Conservation (phyloP, 257 asterid species). For the Plantago ovata region DNA sequence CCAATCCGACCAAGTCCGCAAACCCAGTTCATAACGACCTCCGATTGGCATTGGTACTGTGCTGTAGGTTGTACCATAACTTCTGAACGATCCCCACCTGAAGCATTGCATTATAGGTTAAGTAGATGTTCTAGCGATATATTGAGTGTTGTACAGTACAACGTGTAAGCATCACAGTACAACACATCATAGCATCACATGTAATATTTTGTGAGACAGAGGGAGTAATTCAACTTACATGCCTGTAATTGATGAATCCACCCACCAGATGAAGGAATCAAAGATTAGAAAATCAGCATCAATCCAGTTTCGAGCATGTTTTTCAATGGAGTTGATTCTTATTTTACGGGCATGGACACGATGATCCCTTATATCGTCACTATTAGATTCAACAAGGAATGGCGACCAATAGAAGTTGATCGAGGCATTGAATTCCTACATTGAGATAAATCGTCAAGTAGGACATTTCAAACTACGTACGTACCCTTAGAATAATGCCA, state of each 20-base stretch:
- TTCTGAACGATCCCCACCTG: constrained; percentile 27
- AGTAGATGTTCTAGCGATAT: not conserved
- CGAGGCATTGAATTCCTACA: constrained; percentile 56
- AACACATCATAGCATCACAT: too few relatives aligned
- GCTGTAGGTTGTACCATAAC: constrained; percentile 32
- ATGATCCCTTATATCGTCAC: constrained; percentile 43
- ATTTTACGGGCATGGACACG: constrained; percentile 38
- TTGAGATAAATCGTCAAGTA: not conserved
- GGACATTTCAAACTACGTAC: not conserved
- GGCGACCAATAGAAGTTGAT: constrained; percentile 77
- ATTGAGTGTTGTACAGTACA: not conserved
- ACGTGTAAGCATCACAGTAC: too few relatives aligned
- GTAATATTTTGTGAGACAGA: too few relatives aligned
- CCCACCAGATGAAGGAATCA: constrained; percentile 71
- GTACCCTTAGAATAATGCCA: too few relatives aligned
- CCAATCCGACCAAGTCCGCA: constrained; percentile 65
- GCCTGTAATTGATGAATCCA: constrained; percentile 38
- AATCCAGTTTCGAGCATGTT: constrained; percentile 61
- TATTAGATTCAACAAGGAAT: constrained; percentile 61
- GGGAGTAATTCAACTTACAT: constrained; percentile 40
- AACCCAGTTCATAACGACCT: constrained; percentile 43
- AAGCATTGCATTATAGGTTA: not conserved
- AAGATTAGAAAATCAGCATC: constrained; percentile 62
- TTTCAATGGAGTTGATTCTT: constrained; percentile 43
- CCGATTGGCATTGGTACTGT: constrained; percentile 6